Percentiles rank a stretch among this genome's conserved stretches.
Evolutionary conservation across 2,329 filamentous ascomycete species (phyloP).

Genomic region (Davidsoniella virescens): DNA sequence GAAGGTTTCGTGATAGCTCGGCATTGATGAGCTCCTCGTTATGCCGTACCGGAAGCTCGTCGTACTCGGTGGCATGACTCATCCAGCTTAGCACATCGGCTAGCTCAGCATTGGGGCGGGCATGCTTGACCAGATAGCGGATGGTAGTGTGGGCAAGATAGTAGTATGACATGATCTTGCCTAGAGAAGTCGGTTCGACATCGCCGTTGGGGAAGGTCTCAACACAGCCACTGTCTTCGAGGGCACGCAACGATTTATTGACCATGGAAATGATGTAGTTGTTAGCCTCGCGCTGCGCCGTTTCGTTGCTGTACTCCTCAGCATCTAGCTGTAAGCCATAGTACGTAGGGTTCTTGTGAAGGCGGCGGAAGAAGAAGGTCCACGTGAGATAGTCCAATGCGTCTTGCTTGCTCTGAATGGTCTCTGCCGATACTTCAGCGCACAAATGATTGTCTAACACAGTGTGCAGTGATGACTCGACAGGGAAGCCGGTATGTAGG

Average conservation of each 20-base stretch:
- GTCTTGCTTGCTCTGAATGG: slow-evolving; percentile 87
- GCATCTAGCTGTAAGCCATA: slow-evolving; percentile 89
- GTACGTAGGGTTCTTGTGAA: slow-evolving; percentile 97
- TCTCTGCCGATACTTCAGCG: slow-evolving; percentile 86
- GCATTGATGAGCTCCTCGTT: slow-evolving; percentile 97
- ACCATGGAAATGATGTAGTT: slow-evolving; percentile 92
- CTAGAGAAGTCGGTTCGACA: slow-evolving; percentile 75
- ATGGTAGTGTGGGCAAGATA: slow-evolving; percentile 94
- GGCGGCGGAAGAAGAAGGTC: slow-evolving; percentile 96
- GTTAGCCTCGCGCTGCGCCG: slow-evolving; percentile 72
- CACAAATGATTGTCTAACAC: slow-evolving; percentile 94
- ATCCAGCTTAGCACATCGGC: slow-evolving; percentile 81
- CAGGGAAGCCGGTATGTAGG: slow-evolving; percentile 90
- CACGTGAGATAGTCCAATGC: slow-evolving; percentile 94
- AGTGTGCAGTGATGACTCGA: slow-evolving; percentile 90
- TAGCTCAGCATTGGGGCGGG: slow-evolving; percentile 60
- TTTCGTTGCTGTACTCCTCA: slow-evolving; percentile 1
- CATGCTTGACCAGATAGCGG: slow-evolving; percentile 62
- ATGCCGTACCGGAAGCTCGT: slow-evolving; percentile 91
- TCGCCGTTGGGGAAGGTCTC: slow-evolving; percentile 72
- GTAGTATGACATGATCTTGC: slow-evolving; percentile 99
- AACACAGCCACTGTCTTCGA: slow-evolving; percentile 73
- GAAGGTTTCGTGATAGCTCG: slow-evolving; percentile 69
- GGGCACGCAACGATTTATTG: slow-evolving; percentile 65
- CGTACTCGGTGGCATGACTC: slow-evolving; percentile 84